Evolutionary conservation across 129 eudicot species (phyloP), one percentile per base, ranked within the genome.

Genomic region (carrot (Daucus carota)): DNA sequence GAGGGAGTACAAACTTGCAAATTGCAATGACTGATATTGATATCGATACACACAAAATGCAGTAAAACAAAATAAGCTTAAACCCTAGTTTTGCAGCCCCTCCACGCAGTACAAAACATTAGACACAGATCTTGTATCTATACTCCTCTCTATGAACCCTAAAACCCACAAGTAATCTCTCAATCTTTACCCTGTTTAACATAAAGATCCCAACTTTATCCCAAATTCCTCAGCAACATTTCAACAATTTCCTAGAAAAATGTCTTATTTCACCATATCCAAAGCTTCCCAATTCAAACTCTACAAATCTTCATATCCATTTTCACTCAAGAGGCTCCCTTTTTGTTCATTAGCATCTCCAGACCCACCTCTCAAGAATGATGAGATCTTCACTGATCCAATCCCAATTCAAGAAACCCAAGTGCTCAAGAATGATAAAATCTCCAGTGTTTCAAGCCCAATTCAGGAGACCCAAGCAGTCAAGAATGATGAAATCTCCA

Each of bases 261-360:
- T 90, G 92, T 79, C 89, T 67, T 75, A 40, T 70, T 31, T 90
- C 70, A 75, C 84, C 13, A 75, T 81, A 42, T 80, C 92, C 24
- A 90, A 74, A 62, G 75, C 83, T 73, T 73, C 77, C 45, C 76
- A 80, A 74, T 73, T 81, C 57, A 78, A 82, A 47, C 82, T 87
- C 26, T 63, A 85, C 38, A 83, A 81, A 68, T 47, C 74, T 67
- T 73, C 87, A 34, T 62, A 78, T 29, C 79, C 89, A n/a, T 72
- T 73, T 74, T 76, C 86, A 62, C 70, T 89, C 59, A 75, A 86
- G 67, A 46, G 87, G n/a, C 78, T 75, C 17, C 70, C 57, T 80
- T 78, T 80, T 72, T 86, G 81, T 78, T 83, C 86, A 65, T 68
- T 92, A 15, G 74, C 89, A 13, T 57, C 88, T 70, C 9, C 33